Conservation (phyloP, 345 rosid species). For the Salix koriyanagi region DNA sequence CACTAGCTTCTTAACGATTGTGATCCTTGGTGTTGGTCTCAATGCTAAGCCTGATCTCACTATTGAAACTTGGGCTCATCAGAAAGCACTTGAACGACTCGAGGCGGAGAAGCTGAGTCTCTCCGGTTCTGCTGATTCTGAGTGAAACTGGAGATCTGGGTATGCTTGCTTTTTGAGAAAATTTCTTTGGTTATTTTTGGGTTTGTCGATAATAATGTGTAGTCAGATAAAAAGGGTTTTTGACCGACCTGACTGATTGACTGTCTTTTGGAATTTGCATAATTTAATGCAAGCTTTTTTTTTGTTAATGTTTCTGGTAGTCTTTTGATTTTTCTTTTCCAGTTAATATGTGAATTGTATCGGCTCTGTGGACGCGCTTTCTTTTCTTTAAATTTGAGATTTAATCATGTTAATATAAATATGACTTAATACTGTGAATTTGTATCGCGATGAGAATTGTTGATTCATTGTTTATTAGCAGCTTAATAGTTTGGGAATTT, state of each 20-base stretch:
- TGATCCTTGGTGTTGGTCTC: conserved; percentile 94
- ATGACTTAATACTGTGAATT: not conserved
- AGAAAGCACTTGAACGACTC: conserved; percentile 87
- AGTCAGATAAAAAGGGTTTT: conserved; percentile 10
- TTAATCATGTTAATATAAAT: not conserved
- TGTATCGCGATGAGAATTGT: not conserved
- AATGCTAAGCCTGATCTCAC: conserved; percentile 98
- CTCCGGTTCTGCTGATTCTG: conserved; percentile 15
- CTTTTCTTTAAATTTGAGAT: not conserved
- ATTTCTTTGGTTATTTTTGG: not conserved
- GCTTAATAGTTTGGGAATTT: not conserved
- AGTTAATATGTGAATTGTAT: not conserved
- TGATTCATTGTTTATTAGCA: not conserved
- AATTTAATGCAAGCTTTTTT: not conserved
- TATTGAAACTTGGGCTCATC: conserved; percentile 98
- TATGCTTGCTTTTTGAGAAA: not conserved
- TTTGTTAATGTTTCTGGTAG: not conserved
- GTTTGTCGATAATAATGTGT: not conserved
- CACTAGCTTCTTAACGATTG: conserved; percentile 92
- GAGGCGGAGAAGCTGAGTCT: conserved; percentile 52
- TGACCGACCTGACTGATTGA: not conserved
- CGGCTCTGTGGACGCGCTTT: not conserved
- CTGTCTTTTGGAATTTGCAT: not conserved
- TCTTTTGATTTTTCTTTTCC: not conserved
- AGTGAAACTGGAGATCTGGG: conserved; percentile 5